Evolutionary conservation across 2,329 filamentous ascomycete genomes (phyloP).

Genomic region (Talaromyces sp.): DNA sequence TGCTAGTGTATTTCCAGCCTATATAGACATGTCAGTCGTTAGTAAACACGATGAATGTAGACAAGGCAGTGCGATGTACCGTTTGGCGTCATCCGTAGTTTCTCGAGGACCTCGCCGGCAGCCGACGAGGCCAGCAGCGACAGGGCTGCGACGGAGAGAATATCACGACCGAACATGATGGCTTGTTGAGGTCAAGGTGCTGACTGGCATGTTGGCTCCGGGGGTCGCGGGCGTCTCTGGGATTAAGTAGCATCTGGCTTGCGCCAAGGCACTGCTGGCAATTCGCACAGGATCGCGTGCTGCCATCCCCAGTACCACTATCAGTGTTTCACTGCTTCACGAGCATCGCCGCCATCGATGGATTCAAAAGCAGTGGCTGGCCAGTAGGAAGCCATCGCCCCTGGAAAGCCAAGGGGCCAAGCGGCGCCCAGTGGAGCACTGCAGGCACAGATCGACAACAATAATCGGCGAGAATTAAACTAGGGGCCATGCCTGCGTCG

Average conservation of each 20-base stretch:
- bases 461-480: not conserved
- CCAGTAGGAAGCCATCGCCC: not conserved
- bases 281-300: not conserved
- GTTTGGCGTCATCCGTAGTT: not conserved
- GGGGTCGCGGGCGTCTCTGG: not conserved
- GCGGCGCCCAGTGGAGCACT: not conserved
- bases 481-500: no score
- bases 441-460: not conserved
- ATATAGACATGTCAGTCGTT: not conserved
- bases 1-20: not conserved
- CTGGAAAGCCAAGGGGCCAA: not conserved
- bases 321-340: not conserved
- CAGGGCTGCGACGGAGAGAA: not conserved
- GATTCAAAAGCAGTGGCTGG: not conserved
- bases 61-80: not conserved
- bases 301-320: not conserved
- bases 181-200: not conserved
- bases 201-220: not conserved
- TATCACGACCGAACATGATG: conserved; percentile 1
- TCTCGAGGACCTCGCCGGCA: not conserved
- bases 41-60: not conserved
- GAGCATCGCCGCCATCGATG: not conserved
- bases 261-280: not conserved
- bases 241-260: not conserved
- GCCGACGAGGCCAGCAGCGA: conserved; percentile 3